Percentiles rank a stretch among this genome's conserved stretches.
Evolutionary conservation across 75 land plant species (phyloP).

Genomic region (Azolla pinnata): DNA sequence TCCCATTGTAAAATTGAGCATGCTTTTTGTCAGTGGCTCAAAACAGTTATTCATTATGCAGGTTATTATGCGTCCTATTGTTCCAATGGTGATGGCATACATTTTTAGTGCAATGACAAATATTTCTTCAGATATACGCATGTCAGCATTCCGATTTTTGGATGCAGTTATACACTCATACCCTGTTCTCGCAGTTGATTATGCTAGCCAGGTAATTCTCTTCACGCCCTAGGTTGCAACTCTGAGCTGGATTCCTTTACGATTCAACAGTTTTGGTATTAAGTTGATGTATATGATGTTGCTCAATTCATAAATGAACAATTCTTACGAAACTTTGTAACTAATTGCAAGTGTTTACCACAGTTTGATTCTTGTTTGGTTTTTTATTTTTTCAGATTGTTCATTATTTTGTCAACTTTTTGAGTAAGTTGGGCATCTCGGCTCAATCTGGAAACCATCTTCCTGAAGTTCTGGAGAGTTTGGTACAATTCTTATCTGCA

Average conservation of each 20-base stretch:
- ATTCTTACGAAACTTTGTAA: too few relatives aligned
- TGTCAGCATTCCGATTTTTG: conserved; percentile 74
- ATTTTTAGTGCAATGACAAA: conserved; percentile 84
- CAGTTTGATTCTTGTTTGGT: background rate
- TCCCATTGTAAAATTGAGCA: too few relatives aligned
- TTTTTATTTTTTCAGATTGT: conserved; percentile 13
- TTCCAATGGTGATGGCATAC: conserved; percentile 65
- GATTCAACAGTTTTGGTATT: too few relatives aligned
- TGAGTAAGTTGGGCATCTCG: conserved; percentile 46
- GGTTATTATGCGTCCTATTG: conserved; percentile 53
- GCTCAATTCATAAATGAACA: too few relatives aligned
- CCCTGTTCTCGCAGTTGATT: conserved; percentile 36
- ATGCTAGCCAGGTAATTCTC: conserved; percentile 68
- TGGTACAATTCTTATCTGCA: conserved; percentile 50
- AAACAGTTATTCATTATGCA: too few relatives aligned
- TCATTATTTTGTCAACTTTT: conserved; percentile 17
- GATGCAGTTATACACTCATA: conserved; percentile 60
- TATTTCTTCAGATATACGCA: conserved; percentile 52
- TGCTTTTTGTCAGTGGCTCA: too few relatives aligned
- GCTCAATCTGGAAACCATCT: conserved; percentile 48
- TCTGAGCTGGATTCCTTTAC: too few relatives aligned
- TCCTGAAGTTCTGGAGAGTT: conserved; percentile 42
- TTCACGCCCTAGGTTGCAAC: too few relatives aligned
- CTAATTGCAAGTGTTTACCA: too few relatives aligned
- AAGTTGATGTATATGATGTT: too few relatives aligned